A percentile compares a stretch with the other conserved stretches of the same genome.
These are phyloP conservation scores for Rubroboletus satanas DNA, from an alignment of 768 basidiomycete species.

Conservation along the genomic window DNA sequence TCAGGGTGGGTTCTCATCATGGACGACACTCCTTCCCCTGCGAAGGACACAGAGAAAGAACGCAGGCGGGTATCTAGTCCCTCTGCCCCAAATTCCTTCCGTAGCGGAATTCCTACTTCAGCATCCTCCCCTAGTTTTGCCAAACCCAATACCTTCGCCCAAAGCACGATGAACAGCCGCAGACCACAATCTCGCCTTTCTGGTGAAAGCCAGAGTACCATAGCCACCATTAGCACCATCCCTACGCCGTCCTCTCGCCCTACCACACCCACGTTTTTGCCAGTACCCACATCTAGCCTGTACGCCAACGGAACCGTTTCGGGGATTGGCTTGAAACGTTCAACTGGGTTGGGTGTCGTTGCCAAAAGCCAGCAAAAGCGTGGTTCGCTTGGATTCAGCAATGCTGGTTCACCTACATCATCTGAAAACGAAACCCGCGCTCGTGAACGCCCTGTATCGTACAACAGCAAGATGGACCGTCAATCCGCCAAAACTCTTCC, in stretches of 20 bases:
- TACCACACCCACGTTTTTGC: constrained; percentile 71
- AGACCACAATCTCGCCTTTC: constrained; percentile 76
- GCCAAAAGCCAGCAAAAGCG: constrained; percentile 49
- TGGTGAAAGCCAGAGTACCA: constrained; percentile 51
- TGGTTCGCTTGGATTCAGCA: constrained; percentile 56
- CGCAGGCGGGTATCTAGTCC: constrained; percentile 63
- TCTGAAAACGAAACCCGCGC: constrained; percentile 25
- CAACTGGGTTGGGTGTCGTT: constrained; percentile 46
- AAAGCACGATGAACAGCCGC: constrained; percentile 46
- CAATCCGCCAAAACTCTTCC: constrained; percentile 37
- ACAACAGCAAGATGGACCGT: constrained; percentile 21
- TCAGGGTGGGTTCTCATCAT: constrained; percentile 88
- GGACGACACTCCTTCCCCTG: constrained; percentile 78
- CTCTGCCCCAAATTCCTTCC: constrained; percentile 50
- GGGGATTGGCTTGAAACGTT: constrained; percentile 54
- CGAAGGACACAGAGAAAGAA: constrained; percentile 53
- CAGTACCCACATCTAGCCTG: constrained; percentile 55
- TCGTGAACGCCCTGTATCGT: constrained; percentile 29
- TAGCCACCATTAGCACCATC: constrained; percentile 57
- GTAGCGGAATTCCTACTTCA: constrained; percentile 44
- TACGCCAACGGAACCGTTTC: constrained; percentile 37
- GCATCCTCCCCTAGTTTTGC: constrained; percentile 44
- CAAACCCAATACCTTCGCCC: constrained; percentile 40
- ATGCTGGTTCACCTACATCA: constrained; percentile 26
- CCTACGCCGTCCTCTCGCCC: constrained; percentile 68